Base-by-base conservation (phyloP, 2,329 filamentous ascomycete species). In the Sarocladiaceae sp. region DNA sequence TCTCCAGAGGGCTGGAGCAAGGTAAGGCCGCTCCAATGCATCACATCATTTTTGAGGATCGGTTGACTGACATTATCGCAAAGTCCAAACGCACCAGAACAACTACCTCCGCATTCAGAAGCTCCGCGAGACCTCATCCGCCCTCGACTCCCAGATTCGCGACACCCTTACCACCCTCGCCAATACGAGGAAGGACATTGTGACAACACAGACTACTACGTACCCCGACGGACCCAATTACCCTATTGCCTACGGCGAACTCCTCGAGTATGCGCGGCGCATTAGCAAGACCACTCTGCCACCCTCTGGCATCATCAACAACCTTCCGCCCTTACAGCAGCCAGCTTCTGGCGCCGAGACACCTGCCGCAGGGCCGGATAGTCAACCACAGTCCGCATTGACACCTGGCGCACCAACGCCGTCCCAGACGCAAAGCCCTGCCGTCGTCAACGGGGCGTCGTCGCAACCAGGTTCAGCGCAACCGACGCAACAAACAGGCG, bases 221-320 rank as follows among this genome's bases (percentile, higher is more conserved):
- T 76, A 78, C 51, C 71, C 77, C 4, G 59, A 70, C 6, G 65
- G 62, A 4, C 65, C 71, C 2, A 74, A 69, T 57, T 71, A 75
- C 52, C 64, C 71, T 9, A 75, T 93, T 41, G 75, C 75, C 3
- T 87, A 88, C 57, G 74, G 80, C 34, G 83, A 90, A 52, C 77
- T 94, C 0, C 79, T 94, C 18, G 74, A 72, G 49, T 93, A 88
- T 59, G 88, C 87, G 18, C 83, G 83, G 33, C 81, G 83, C 51
- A 93, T 94, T 57, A 85, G 82, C 60, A 85, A 82, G 59, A 88
- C 83, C 51, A 91, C 88, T 1, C 73, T 88, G 11, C 86, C 88
- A 0, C 82, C 82, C 0, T 78, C 78, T 0, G 67, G 68, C 37
- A 67, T 69, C 40, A 61, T 69, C 11, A 70, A 72, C 60, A 16